Percentiles rank a stretch among this genome's conserved stretches.
These are phyloP conservation scores for Hymenoscyphus salicellus DNA, from an alignment of 2,329 filamentous ascomycete genomes.

Conservation along the genomic window DNA sequence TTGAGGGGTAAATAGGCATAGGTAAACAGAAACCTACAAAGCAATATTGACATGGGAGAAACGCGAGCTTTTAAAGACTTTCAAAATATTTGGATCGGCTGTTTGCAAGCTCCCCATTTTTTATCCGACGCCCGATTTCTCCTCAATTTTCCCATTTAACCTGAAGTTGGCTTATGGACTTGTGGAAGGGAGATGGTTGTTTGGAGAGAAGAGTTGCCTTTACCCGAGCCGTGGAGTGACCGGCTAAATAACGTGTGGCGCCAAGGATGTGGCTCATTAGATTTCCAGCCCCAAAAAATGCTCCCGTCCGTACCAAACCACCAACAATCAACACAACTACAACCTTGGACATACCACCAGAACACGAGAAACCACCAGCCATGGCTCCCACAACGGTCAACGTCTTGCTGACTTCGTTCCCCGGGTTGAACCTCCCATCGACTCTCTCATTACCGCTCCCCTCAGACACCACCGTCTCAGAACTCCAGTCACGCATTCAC, in stretches of 20 bases:
- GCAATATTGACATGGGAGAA: neutral
- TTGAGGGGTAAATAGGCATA: neutral
- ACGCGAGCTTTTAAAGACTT: slow-evolving; percentile 6
- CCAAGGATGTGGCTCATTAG: neutral
- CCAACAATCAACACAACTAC: neutral
- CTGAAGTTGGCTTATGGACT: neutral
- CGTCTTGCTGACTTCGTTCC: slow-evolving; percentile 79
- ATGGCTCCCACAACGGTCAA: slow-evolving; percentile 67
- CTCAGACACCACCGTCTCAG: slow-evolving; percentile 60
- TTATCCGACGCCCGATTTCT: slow-evolving; percentile 5
- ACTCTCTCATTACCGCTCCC: slow-evolving; percentile 75
- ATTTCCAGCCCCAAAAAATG: neutral
- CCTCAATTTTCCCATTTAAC: slow-evolving; percentile 8
- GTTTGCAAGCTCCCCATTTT: slow-evolving; percentile 2
- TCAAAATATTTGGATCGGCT: neutral
- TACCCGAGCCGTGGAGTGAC: neutral
- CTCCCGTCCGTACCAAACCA: neutral
- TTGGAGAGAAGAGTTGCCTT: neutral
- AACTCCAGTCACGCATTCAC: slow-evolving; percentile 63
- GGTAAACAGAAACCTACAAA: neutral
- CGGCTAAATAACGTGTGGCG: neutral
- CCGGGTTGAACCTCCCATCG: slow-evolving; percentile 77
- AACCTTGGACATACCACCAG: neutral
- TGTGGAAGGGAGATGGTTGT: neutral
- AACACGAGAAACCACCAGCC: slow-evolving; percentile 4